Evolutionary conservation across 495 filamentous ascomycete species (phyloP), one percentile per base, ranked within the genome.

Genomic region (Jackrogersella minutella): DNA sequence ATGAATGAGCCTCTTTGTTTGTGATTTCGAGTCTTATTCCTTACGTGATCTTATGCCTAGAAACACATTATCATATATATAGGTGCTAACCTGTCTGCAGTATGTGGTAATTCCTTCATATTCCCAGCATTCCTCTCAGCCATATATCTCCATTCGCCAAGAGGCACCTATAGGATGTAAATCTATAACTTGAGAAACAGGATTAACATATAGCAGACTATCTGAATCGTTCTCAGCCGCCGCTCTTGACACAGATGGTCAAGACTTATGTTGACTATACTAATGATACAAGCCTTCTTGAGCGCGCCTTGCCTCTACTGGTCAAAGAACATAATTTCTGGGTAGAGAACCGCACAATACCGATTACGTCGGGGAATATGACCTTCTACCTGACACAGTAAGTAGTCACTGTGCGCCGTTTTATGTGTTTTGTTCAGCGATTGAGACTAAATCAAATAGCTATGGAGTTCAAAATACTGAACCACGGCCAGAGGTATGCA

Each of bases 291-390:
- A 77, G 74, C 64, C 78, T 84, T 19, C 66, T 84, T 4, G 65
- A 74, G 28, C 69, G 81, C 5, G 80, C 81, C 1, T 22, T 84
- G 52, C 80, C 80, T 14, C 73, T 82, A 3, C 61, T 84, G 17
- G 74, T 82, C 62, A 80, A 80, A 65, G 81, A 84, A 72, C 74
- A 82, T 60, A 55, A 76, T 5, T 84, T 81, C 53, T 84, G 78
- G 78, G 73, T 65, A 2, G 73, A 43, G 8, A 84, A 84, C 70
- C 77, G 81, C 36, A 80, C 71, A 8, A 72, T 81, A 31, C 49
- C 65, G 14, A 64, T 82, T 33, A 72, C 50, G 13, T 75, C 61
- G 5, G 57, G 65, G 3, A 76, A 75, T 21, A 66, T 74, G 57
- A 77, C 71, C 0, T 77, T 81, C 47, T 73, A 68, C n/a, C 71